A percentile compares a stretch with the other conserved stretches of the same genome.
Conservation (phyloP, 2,329 filamentous ascomycete species). For the Fusarium redolens region DNA sequence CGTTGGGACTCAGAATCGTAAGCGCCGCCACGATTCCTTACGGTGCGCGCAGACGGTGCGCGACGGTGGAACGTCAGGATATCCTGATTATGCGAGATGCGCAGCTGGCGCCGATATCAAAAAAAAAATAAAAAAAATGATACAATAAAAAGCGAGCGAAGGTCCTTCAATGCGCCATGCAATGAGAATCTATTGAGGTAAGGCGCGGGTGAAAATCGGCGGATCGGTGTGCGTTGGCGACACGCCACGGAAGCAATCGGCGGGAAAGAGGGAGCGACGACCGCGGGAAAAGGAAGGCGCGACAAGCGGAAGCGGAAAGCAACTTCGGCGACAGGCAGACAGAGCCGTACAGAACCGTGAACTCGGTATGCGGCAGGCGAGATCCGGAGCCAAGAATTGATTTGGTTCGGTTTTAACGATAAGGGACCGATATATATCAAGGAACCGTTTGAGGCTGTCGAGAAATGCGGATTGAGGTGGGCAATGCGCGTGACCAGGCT, state of each 20-base stretch:
- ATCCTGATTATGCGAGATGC: slow-evolving; percentile 22
- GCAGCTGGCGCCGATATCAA: slow-evolving; percentile 29
- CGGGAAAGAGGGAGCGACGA: slow-evolving; percentile 36
- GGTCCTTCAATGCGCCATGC: slow-evolving; percentile 50
- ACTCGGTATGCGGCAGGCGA: slow-evolving; percentile 26
- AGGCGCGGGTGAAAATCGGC: slow-evolving; percentile 32
- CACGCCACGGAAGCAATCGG: slow-evolving; percentile 43
- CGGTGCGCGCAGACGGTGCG: slow-evolving; percentile 47
- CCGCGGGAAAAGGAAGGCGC: slow-evolving; percentile 36
- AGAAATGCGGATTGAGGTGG: slow-evolving; percentile 49
- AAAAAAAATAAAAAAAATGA: slow-evolving; percentile 9
- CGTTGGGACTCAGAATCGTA: slow-evolving; percentile 64
- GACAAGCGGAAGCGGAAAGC: slow-evolving; percentile 21
- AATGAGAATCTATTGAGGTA: slow-evolving; percentile 31
- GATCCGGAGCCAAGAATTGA: slow-evolving; percentile 27
- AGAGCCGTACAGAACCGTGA: slow-evolving; percentile 16
- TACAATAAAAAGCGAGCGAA: slow-evolving; percentile 33
- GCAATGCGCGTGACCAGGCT: slow-evolving; percentile 54
- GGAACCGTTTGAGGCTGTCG: slow-evolving; percentile 49
- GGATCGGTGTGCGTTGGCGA: slow-evolving; percentile 37
- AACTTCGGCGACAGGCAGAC: slow-evolving; percentile 27
- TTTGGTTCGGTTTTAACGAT: slow-evolving; percentile 28
- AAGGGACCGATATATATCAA: slow-evolving; percentile 37
- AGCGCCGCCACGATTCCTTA: slow-evolving; percentile 66
- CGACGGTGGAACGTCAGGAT: slow-evolving; percentile 36